These are phyloP conservation scores for Debaryomyces prosopidis DNA, from an alignment of 805 yeast species.

Conservation along the genomic window DNA sequence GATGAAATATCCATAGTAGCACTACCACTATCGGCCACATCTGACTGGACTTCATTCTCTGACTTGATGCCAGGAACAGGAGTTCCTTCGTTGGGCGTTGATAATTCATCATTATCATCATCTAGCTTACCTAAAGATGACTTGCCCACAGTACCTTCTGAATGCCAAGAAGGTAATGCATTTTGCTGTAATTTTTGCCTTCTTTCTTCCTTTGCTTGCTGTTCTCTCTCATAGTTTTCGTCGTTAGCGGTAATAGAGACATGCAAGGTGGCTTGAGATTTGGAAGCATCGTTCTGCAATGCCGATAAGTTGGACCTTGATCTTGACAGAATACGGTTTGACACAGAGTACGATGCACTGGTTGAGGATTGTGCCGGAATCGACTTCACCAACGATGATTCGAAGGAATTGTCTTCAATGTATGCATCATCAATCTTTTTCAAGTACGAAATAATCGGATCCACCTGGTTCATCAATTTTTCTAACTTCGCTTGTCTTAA, in stretches of 20 bases:
- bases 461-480: constrained; percentile 82
- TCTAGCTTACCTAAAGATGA: constrained; percentile 55
- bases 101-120: constrained; percentile 34
- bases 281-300: constrained; percentile 51
- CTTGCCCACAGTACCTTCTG: constrained; percentile 84
- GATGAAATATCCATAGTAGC: background rate
- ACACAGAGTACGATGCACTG: constrained; percentile 66
- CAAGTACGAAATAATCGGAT: constrained; percentile 80
- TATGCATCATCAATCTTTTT: constrained; percentile 50
- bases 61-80: constrained; percentile 14
- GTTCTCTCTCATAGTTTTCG: constrained; percentile 68
- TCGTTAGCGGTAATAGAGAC: constrained; percentile 89
- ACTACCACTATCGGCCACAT: constrained; percentile 2
- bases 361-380: constrained; percentile 80
- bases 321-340: constrained; percentile 38
- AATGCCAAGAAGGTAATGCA: constrained; percentile 96
- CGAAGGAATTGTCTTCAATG: constrained; percentile 42
- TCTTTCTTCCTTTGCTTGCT: constrained; percentile 64
- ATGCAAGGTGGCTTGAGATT: constrained; percentile 82
- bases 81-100: constrained; percentile 20
- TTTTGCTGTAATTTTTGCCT: constrained; percentile 79
- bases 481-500: constrained; percentile 81
- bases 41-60: constrained; percentile 10
- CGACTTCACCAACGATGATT: constrained; percentile 66
- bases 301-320: constrained; percentile 32